Evolutionary conservation across 2,329 filamentous ascomycete species (phyloP).

Genomic region (Fusarium humuli): DNA sequence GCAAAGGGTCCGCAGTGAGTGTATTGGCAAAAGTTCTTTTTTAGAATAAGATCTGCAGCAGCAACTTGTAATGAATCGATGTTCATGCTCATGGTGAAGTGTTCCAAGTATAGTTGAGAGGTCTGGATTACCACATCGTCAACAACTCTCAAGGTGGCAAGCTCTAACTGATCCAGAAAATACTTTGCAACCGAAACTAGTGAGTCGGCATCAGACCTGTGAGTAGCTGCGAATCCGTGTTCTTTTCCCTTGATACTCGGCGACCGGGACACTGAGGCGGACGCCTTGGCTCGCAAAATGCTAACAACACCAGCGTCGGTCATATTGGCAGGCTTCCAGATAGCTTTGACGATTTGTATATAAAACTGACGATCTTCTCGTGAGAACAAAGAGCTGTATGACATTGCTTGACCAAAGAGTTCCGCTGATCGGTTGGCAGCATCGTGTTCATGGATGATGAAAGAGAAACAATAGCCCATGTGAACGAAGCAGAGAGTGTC

Average conservation of each 20-base stretch:
- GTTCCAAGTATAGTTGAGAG: conserved; percentile 58
- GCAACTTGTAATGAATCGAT: conserved; percentile 51
- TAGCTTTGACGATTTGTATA: conserved; percentile 56
- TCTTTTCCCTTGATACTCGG: conserved; percentile 58
- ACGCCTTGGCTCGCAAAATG: conserved; percentile 42
- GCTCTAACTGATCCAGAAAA: conserved; percentile 66
- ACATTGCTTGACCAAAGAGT: conserved; percentile 61
- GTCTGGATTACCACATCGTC: conserved; percentile 50
- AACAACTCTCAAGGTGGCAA: conserved; percentile 52
- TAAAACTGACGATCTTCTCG: conserved; percentile 55
- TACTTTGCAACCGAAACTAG: conserved; percentile 57
- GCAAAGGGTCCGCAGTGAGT: conserved; percentile 48
- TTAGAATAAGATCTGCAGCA: conserved; percentile 53
- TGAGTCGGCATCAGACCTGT: conserved; percentile 48
- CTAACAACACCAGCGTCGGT: conserved; percentile 46
- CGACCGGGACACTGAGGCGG: conserved; percentile 33
- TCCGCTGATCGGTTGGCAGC: conserved; percentile 51
- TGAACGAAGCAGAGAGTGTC: conserved; percentile 65
- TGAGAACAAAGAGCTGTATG: conserved; percentile 57
- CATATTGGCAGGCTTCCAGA: conserved; percentile 62
- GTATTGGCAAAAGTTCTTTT: conserved; percentile 53
- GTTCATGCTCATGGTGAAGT: conserved; percentile 49
- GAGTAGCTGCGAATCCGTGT: conserved; percentile 51
- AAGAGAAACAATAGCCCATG: conserved; percentile 62
- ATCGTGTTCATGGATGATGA: conserved; percentile 59